A percentile compares a stretch with the other conserved stretches of the same genome.
These are phyloP conservation scores for Yamadazyma philogaea DNA, from an alignment of 805 yeast genomes.

Conservation along the genomic window DNA sequence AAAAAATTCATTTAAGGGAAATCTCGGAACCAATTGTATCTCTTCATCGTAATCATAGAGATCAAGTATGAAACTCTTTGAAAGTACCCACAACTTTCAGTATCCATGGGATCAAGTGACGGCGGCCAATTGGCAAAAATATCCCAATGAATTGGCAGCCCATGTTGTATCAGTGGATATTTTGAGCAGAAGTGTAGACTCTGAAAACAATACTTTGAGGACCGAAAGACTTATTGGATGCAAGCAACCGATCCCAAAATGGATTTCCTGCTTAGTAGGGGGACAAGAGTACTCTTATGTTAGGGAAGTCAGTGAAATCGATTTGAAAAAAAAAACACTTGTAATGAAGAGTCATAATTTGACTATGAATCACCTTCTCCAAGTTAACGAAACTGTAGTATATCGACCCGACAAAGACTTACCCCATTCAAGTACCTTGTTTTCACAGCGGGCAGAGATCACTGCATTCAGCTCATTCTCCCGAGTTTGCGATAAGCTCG, in stretches of 20 bases:
- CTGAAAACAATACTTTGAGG: slow-evolving; percentile 48
- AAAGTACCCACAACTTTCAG: slow-evolving; percentile 62
- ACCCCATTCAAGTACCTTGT: slow-evolving; percentile 53
- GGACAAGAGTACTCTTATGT: slow-evolving; percentile 73
- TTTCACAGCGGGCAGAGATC: slow-evolving; percentile 82
- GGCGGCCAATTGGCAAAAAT: slow-evolving; percentile 94
- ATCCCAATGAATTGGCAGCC: slow-evolving; percentile 90
- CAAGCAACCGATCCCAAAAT: slow-evolving; percentile 78
- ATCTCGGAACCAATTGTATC: neutral
- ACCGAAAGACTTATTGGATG: slow-evolving; percentile 90
- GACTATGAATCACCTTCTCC: slow-evolving; percentile 71
- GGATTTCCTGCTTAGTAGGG: slow-evolving; percentile 75
- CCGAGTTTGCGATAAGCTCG: slow-evolving; percentile 74
- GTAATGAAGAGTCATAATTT: slow-evolving; percentile 83
- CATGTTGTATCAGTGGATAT: slow-evolving; percentile 95
- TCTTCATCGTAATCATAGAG: neutral
- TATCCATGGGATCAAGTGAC: slow-evolving; percentile 95
- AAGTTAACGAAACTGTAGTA: slow-evolving; percentile 83
- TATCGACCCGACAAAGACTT: slow-evolving; percentile 66
- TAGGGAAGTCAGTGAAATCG: slow-evolving; percentile 85
- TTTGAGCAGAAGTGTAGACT: slow-evolving; percentile 64
- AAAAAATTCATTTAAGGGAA: slow-evolving; percentile 6
- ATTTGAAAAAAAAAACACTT: slow-evolving; percentile 58
- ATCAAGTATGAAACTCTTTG: slow-evolving; percentile 72
- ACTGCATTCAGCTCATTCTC: slow-evolving; percentile 76